A percentile compares a stretch with the other conserved stretches of the same genome.
phyloP scores from a whole-genome alignment of 2,329 filamentous ascomycete genomes.

The Sphaerostilbella broomeana region DNA sequence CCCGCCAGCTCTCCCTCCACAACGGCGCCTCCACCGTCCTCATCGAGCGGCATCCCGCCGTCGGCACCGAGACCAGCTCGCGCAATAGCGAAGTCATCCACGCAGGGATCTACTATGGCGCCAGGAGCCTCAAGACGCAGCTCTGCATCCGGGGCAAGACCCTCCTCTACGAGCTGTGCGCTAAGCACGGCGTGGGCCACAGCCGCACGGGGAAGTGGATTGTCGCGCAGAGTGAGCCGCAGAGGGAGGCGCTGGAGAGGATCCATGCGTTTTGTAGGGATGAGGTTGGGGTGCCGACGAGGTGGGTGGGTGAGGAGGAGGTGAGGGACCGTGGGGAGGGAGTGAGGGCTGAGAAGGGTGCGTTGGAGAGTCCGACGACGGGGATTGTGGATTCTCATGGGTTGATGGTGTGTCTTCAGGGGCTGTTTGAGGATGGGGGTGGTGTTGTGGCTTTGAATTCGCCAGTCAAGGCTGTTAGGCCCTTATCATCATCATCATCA shows the following conservation, averaged over 20 bases:
- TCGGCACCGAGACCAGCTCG: conserved; percentile 81
- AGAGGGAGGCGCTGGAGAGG: conserved; percentile 56
- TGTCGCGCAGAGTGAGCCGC: conserved; percentile 71
- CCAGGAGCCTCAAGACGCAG: conserved; percentile 67
- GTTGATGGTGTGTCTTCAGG: conserved; percentile 75
- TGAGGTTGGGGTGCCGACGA: conserved; percentile 55
- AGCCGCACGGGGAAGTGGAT: conserved; percentile 86
- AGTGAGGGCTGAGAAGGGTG: conserved; percentile 63
- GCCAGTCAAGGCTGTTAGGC: conserved; percentile 53
- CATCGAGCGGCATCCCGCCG: conserved; percentile 68
- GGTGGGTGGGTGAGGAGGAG: conserved; percentile 60
- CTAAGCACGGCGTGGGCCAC: conserved; percentile 59
- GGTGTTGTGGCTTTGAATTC: conserved; percentile 68
- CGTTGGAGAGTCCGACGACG: conserved; percentile 78
- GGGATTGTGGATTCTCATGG: conserved; percentile 87
- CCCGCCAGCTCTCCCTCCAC: conserved; percentile 61
- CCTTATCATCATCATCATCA: conserved; percentile 28
- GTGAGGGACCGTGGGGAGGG: conserved; percentile 62
- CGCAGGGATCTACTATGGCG: conserved; percentile 85
- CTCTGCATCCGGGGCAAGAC: conserved; percentile 74
- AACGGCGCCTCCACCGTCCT: conserved; percentile 62
- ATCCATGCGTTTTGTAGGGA: conserved; percentile 40
- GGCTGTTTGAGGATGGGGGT: conserved; percentile 67
- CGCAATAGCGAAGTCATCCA: conserved; percentile 96
- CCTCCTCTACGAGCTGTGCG: conserved; percentile 74